These are phyloP conservation scores for Backusella macrospora DNA, from an alignment of 192 early-diverging fungal species.

Conservation along the genomic window DNA sequence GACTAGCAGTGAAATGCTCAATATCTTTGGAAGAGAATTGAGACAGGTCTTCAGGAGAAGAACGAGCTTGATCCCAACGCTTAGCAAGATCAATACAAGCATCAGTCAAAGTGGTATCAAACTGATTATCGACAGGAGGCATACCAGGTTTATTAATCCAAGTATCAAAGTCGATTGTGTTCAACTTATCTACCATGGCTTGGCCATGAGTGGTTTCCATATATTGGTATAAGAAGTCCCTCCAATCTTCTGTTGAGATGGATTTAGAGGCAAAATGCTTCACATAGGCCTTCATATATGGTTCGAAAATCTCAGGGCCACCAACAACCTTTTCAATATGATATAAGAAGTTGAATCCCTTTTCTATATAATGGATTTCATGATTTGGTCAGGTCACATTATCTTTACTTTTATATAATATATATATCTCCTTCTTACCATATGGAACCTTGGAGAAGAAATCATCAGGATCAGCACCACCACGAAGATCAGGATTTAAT, in stretches of 20 bases:
- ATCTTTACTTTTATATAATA: not conserved
- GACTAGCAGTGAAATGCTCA: slow-evolving; percentile 70
- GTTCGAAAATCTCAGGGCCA: slow-evolving; percentile 82
- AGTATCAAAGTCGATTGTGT: slow-evolving; percentile 86
- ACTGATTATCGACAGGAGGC: slow-evolving; percentile 85
- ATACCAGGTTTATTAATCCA: slow-evolving; percentile 91
- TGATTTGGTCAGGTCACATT: slow-evolving; percentile 14
- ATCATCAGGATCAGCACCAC: slow-evolving; percentile 83
- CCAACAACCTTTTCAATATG: slow-evolving; percentile 90
- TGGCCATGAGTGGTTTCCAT: slow-evolving; percentile 67
- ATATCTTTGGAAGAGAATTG: slow-evolving; percentile 68
- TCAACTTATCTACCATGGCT: slow-evolving; percentile 69
- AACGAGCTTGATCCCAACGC: slow-evolving; percentile 70
- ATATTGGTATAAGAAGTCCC: slow-evolving; percentile 77
- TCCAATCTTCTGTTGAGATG: slow-evolving; percentile 90
- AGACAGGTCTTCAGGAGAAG: slow-evolving; percentile 43
- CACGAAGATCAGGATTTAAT: slow-evolving; percentile 71
- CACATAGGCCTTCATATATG: slow-evolving; percentile 82
- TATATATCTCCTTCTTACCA: slow-evolving; percentile 47
- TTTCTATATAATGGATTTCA: slow-evolving; percentile 60
- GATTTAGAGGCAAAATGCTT: slow-evolving; percentile 82
- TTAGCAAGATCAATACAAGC: slow-evolving; percentile 79
- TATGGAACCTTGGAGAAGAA: slow-evolving; percentile 83
- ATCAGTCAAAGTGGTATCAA: slow-evolving; percentile 84
- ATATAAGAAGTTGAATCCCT: slow-evolving; percentile 94